A percentile compares a stretch with the other conserved stretches of the same genome.
These are phyloP conservation scores for Aspergillus costaricaensis DNA, from an alignment of 2,329 filamentous ascomycete species.

Conservation along the genomic window DNA sequence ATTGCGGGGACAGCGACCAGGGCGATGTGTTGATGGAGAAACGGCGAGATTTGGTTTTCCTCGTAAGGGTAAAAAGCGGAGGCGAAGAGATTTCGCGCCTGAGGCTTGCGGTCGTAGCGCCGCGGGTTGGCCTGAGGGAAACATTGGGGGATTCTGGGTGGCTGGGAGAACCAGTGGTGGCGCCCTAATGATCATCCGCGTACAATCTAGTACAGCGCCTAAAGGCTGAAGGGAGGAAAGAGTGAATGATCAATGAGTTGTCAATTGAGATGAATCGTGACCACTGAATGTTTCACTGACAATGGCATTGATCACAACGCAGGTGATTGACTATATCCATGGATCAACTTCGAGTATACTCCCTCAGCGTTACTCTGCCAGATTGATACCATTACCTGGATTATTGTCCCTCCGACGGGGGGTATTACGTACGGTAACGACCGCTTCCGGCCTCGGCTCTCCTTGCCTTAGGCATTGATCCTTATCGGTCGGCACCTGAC, in stretches of 20 bases:
- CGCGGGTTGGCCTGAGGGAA: neutral
- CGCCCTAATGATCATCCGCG: constrained; percentile 9
- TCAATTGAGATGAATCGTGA: neutral
- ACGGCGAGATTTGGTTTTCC: constrained; percentile 29
- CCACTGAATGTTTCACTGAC: neutral
- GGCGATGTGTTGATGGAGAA: constrained; percentile 25
- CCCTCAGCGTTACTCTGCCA: neutral
- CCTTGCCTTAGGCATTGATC: neutral
- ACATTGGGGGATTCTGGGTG: neutral
- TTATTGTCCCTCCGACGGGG: no score
- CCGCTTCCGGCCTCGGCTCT: neutral
- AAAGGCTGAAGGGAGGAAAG: neutral
- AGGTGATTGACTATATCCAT: neutral
- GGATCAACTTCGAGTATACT: neutral
- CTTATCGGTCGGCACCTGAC: constrained; percentile 8
- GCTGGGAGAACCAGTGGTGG: constrained; percentile 1
- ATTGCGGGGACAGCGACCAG: constrained; percentile 22
- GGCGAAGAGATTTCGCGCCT: constrained; percentile 21
- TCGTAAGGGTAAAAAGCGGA: constrained; percentile 25
- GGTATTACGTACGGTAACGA: neutral
- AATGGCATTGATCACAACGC: neutral
- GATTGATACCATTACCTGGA: no score
- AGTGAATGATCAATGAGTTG: neutral
- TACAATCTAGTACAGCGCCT: constrained; percentile 17
- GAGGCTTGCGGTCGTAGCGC: constrained; percentile 18